phyloP scores from a whole-genome alignment of 345 rosid species.

The Syzygium oleosum region DNA sequence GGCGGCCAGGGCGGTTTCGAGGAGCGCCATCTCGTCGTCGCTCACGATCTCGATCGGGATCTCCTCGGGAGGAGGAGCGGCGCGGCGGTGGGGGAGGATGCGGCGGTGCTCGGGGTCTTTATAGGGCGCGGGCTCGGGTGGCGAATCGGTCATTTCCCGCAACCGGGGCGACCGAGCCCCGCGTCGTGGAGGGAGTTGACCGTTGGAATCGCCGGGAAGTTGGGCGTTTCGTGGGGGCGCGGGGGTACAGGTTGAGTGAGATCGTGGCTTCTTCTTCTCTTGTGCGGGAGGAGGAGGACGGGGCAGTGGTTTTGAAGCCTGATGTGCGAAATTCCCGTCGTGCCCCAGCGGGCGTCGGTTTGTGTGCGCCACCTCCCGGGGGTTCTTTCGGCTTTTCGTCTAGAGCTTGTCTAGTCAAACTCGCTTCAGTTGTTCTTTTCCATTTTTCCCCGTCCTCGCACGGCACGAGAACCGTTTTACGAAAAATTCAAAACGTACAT shows the following conservation, averaged over 20 bases:
- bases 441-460: not conserved
- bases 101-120: conserved; percentile 3
- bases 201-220: conserved; percentile 18
- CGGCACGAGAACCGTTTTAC: not conserved
- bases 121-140: conserved; percentile 16
- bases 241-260: not conserved
- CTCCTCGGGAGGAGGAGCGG: conserved; percentile 5
- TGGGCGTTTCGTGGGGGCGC: not conserved
- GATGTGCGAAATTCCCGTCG: not conserved
- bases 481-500: not conserved
- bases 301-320: not conserved
- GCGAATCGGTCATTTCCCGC: conserved; percentile 36
- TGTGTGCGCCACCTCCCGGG: not conserved
- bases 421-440: not conserved
- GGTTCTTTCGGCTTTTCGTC: not conserved
- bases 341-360: accelerated
- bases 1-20: conserved; percentile 60
- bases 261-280: not conserved
- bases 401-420: not conserved
- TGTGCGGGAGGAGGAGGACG: not conserved
- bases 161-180: not conserved
- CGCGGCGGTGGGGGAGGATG: not conserved
- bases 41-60: conserved; percentile 72
- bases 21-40: conserved; percentile 83
- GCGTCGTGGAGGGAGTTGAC: conserved; percentile 10